Conservation (phyloP, 2,329 filamentous ascomycete genomes). For the Conoideocrella luteorostrata region DNA sequence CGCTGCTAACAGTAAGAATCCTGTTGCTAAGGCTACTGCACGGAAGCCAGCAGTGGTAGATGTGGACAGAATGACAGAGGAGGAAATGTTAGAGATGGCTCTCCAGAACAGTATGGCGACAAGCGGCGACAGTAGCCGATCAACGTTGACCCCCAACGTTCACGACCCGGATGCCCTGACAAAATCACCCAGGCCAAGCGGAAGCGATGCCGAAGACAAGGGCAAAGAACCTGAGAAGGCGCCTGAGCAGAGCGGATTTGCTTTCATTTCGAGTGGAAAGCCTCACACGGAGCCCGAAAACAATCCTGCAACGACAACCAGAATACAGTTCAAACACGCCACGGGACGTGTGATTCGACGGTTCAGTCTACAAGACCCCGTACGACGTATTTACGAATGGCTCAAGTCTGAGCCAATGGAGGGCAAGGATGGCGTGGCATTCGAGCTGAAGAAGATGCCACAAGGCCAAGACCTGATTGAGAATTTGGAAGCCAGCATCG, state of each 20-base stretch:
- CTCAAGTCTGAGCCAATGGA: conserved; percentile 83
- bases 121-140: conserved; percentile 24
- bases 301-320: conserved; percentile 66
- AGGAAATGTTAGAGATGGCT: conserved; percentile 94
- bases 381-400: conserved; percentile 89
- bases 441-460: conserved; percentile 80
- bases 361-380: conserved; percentile 71
- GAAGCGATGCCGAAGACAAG: conserved; percentile 25
- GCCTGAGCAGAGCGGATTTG: conserved; percentile 49
- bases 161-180: conserved; percentile 87
- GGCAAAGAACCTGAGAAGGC: conserved; percentile 39
- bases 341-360: conserved; percentile 78
- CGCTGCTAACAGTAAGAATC: conserved; percentile 82
- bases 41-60: conserved; percentile 65
- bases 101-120: conserved; percentile 78
- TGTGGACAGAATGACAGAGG: conserved; percentile 86
- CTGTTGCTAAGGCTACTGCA: conserved; percentile 62
- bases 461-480: conserved; percentile 76
- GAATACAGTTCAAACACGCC: conserved; percentile 88
- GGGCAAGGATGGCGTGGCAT: conserved; percentile 69
- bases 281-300: conserved; percentile 74
- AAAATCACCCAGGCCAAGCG: conserved; percentile 42
- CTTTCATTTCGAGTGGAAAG: conserved; percentile 61
- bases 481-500: conserved; percentile 65
- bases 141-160: conserved; percentile 43